Evolutionary conservation across 441 rosid species (phyloP).

Genomic region (Corymbia calophylla): DNA sequence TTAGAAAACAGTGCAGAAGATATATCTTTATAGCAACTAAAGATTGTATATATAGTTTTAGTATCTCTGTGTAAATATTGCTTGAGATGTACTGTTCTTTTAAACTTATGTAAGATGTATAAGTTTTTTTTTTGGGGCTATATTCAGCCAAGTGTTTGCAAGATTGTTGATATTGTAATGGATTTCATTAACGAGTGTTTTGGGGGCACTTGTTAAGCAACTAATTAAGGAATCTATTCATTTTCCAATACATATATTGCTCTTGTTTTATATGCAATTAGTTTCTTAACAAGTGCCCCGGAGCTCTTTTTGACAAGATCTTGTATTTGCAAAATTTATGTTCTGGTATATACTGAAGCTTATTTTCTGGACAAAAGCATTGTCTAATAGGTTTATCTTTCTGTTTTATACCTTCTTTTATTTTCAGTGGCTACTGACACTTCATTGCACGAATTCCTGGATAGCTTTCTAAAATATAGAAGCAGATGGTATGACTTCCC

Average conservation of each 20-base stretch:
- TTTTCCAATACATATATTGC: not conserved
- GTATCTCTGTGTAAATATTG: not conserved
- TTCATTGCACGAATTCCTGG: conserved; percentile 75
- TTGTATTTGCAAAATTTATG: not conserved
- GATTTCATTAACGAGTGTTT: not conserved
- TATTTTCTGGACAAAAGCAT: not conserved
- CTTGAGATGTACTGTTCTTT: not conserved
- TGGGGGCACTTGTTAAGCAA: not conserved
- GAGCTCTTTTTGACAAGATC: not conserved
- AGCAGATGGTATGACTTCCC: conserved; percentile 98
- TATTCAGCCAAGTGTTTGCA: not conserved
- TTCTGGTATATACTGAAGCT: not conserved
- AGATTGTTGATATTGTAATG: not conserved
- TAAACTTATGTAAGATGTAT: not conserved
- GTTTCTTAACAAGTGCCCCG: not conserved
- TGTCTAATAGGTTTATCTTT: not conserved
- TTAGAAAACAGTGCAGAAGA: not conserved
- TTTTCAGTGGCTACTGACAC: conserved; percentile 65
- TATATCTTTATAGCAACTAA: not conserved
- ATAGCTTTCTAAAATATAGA: conserved; percentile 75
- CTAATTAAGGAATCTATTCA: not conserved
- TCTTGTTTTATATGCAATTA: not conserved
- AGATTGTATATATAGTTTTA: not conserved
- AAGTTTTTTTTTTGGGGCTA: not conserved
- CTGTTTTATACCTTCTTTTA: not conserved